phyloP scores from a whole-genome alignment of 129 eudicot species.

The Pseudognaphalium luteoalbum region DNA sequence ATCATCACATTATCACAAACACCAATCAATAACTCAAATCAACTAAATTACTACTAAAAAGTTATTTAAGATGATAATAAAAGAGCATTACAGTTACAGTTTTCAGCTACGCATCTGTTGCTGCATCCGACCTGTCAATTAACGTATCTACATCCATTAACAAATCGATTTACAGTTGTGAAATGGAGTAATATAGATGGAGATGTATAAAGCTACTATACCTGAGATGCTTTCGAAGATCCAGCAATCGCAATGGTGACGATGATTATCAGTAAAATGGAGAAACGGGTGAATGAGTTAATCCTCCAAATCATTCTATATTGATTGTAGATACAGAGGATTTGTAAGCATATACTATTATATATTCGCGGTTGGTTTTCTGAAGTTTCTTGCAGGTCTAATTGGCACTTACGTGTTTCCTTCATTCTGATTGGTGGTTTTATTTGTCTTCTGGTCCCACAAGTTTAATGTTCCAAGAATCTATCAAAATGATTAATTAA shows the following conservation, averaged over 20 bases:
- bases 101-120: constrained; percentile 68
- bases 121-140: constrained; percentile 65
- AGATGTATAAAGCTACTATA: neutral
- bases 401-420: constrained; percentile 44
- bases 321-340: neutral
- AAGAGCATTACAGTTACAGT: constrained; percentile 58
- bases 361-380: neutral
- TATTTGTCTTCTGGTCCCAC: constrained; percentile 5
- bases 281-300: constrained; percentile 14
- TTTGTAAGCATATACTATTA: constrained; percentile 5
- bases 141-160: constrained; percentile 18
- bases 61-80: neutral
- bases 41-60: neutral
- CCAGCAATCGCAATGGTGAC: constrained; percentile 26
- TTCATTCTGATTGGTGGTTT: constrained; percentile 39
- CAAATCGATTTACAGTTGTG: neutral
- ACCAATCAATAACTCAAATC: neutral
- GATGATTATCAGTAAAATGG: neutral
- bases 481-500: too few relatives aligned
- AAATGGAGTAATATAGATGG: constrained; percentile 12
- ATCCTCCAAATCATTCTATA: neutral
- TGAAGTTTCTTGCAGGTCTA: constrained; percentile 12
- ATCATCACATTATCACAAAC: constrained; percentile 2
- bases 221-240: constrained; percentile 43
- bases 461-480: too few relatives aligned